phyloP scores from a whole-genome alignment of 176 grass and related monocot species.

The Oropetium thomaeum region DNA sequence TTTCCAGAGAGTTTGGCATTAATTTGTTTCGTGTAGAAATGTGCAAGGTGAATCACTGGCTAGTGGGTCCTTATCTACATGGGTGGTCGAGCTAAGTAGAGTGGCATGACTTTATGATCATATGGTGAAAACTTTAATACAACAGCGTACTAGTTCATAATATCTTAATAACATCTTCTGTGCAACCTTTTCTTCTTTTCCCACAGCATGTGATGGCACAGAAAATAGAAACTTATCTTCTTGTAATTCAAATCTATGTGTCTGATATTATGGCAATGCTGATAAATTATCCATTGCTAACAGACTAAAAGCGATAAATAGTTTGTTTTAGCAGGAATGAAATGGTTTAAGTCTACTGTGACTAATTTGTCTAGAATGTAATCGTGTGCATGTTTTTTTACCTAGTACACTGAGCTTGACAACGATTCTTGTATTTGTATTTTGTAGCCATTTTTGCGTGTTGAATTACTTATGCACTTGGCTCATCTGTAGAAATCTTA shows the following conservation, averaged over 20 bases:
- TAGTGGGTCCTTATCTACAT: neutral
- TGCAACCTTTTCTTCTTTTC: neutral
- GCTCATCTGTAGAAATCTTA: neutral
- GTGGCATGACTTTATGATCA: neutral
- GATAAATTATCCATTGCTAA: neutral
- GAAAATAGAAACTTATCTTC: neutral
- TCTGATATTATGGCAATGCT: neutral
- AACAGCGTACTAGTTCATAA: neutral
- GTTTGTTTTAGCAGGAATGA: neutral
- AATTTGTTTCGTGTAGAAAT: conserved; percentile 5
- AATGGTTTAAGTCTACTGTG: neutral
- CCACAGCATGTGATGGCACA: neutral
- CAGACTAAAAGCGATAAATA: conserved; percentile 2
- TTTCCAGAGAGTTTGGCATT: neutral
- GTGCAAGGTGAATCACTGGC: neutral
- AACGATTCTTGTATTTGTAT: neutral
- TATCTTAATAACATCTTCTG: neutral
- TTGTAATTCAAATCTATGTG: neutral
- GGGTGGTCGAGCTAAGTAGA: conserved; percentile 3
- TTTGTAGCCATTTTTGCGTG: neutral
- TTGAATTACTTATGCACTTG: neutral
- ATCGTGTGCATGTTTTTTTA: neutral
- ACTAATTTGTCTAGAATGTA: neutral
- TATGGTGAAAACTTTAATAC: neutral
- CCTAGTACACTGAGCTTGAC: neutral